Conservation (phyloP, 2,329 filamentous ascomycete genomes). For the Fusarium mundagurra region DNA sequence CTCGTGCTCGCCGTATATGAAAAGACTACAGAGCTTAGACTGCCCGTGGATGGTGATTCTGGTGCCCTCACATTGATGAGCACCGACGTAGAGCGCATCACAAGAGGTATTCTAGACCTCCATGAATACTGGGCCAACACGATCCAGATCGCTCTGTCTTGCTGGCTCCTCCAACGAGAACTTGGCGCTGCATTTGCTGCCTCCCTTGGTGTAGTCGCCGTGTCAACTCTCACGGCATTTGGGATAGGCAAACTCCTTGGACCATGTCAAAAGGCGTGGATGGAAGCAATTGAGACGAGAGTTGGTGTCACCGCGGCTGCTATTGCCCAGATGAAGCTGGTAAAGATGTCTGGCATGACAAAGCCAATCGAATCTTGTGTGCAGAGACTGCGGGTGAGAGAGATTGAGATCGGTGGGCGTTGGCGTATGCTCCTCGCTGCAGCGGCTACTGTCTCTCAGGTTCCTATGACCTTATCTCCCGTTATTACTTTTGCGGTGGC, state of each 20-base stretch:
- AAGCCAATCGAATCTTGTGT: conserved; percentile 41
- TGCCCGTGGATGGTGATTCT: not conserved
- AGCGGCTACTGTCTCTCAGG: conserved; percentile 44
- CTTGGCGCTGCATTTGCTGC: not conserved
- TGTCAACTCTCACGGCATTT: not conserved
- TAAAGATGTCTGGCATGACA: conserved; percentile 45
- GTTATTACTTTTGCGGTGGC: conserved; percentile 48
- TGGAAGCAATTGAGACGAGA: conserved; percentile 47
- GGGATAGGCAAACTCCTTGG: not conserved
- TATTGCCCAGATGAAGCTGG: conserved; percentile 45
- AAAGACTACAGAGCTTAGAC: not conserved
- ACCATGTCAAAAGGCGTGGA: conserved; percentile 47
- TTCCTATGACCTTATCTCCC: conserved; percentile 45
- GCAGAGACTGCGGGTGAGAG: conserved; percentile 39
- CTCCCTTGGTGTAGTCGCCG: not conserved
- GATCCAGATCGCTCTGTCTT: not conserved
- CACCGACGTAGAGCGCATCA: not conserved
- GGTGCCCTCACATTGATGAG: not conserved
- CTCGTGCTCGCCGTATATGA: not conserved
- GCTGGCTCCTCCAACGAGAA: not conserved
- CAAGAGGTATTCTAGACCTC: not conserved
- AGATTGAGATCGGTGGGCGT: conserved; percentile 41
- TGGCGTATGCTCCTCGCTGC: conserved; percentile 39
- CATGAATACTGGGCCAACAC: not conserved
- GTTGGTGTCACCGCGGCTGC: conserved; percentile 44